A percentile compares a stretch with the other conserved stretches of the same genome.
Conservation (phyloP, 73 alveolate species). For the Durusdinium trenchii region DNA sequence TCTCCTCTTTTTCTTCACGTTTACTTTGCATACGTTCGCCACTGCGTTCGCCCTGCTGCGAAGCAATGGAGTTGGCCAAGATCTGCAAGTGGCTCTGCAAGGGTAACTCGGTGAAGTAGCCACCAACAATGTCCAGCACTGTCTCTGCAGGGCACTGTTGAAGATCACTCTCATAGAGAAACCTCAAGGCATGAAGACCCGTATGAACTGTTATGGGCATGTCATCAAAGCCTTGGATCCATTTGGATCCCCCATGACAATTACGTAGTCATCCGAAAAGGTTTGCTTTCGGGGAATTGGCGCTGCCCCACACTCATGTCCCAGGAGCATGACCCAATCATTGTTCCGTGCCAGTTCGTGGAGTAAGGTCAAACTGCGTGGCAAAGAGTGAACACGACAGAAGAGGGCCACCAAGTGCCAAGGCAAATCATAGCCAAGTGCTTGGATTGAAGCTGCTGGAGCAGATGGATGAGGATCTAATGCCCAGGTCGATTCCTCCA, state of each 20-base stretch:
- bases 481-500: constrained; percentile 90
- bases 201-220: too few species aligned
- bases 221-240: too few species aligned
- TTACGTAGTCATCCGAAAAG: too few species aligned
- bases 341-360: constrained; percentile 97
- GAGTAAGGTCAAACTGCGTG: constrained; percentile 96
- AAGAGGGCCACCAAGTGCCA: constrained; percentile 97
- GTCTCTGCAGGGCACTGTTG: constrained; percentile 97
- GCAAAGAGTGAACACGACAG: constrained; percentile 97
- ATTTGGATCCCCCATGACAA: too few species aligned
- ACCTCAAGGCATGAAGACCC: too few species aligned
- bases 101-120: constrained; percentile 96
- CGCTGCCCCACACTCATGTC: too few species aligned
- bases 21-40: neutral
- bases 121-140: constrained; percentile 96
- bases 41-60: neutral
- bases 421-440: constrained; percentile 96
- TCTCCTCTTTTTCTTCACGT: constrained; percentile 20
- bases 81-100: constrained; percentile 95
- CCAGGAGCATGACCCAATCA: constrained; percentile 96
- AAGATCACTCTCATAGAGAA: constrained; percentile 95
- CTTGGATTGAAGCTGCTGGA: constrained; percentile 68
- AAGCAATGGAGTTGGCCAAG: constrained; percentile 87
- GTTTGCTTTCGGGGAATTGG: too few species aligned
- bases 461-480: constrained; percentile 95